Evolutionary conservation across 176 grass and related monocot species (phyloP).

Genomic region (Oryza coarctata): DNA sequence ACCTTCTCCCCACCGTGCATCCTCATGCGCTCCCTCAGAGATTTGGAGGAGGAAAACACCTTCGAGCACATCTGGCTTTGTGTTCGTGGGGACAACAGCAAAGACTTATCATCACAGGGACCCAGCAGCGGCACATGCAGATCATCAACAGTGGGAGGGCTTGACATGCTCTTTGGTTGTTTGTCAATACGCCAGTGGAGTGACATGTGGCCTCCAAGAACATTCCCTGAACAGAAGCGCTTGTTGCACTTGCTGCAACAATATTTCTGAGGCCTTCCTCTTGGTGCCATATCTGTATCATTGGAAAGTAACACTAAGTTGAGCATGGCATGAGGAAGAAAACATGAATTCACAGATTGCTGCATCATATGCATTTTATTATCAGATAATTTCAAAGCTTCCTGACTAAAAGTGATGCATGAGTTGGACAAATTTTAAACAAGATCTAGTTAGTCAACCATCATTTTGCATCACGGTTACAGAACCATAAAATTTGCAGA

Average conservation of each 20-base stretch:
- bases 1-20: constrained; percentile 9
- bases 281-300: constrained; percentile 26
- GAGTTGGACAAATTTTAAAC: neutral
- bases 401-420: neutral
- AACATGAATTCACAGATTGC: constrained; percentile 5
- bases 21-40: constrained; percentile 9
- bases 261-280: constrained; percentile 28
- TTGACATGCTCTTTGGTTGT: constrained; percentile 18
- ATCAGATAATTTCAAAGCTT: too few species aligned
- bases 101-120: constrained; percentile 23
- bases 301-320: constrained; percentile 3
- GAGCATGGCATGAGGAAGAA: constrained; percentile 3
- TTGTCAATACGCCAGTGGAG: constrained; percentile 24
- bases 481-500: neutral
- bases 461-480: too few species aligned
- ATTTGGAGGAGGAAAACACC: constrained; percentile 27
- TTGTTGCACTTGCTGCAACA: constrained; percentile 42
- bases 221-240: constrained; percentile 43
- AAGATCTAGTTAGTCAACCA: neutral
- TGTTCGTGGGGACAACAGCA: neutral
- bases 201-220: constrained; percentile 61
- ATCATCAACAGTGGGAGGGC: neutral
- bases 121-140: constrained; percentile 14
- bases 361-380: too few species aligned
- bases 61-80: constrained; percentile 31